Evolutionary conservation across 1,284 basidiomycete species (phyloP).

Genomic region (Trichosporon inkin): DNA sequence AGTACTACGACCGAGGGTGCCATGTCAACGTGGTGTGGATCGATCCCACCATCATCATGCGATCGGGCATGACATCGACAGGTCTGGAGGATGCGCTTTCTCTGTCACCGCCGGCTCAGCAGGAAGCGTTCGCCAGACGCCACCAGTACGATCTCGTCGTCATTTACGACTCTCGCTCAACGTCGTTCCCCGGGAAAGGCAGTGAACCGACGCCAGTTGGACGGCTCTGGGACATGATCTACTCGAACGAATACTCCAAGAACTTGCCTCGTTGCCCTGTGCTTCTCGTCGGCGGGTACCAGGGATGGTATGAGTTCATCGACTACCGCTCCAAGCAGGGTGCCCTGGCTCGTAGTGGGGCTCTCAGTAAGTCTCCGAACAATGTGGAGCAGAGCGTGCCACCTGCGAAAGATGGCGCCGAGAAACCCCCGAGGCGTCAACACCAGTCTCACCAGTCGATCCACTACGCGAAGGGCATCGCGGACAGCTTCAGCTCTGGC

Average conservation of each 20-base stretch:
- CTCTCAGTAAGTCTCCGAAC: no score
- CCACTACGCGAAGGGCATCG: conserved; percentile 41
- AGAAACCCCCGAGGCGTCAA: conserved; percentile 28
- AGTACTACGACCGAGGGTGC: conserved; percentile 51
- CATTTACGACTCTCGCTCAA: conserved; percentile 73
- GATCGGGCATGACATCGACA: conserved; percentile 62
- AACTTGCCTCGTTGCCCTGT: conserved; percentile 72
- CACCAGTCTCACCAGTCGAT: conserved; percentile 40
- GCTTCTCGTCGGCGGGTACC: conserved; percentile 77
- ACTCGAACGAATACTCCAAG: conserved; percentile 67
- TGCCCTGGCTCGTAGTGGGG: background rate
- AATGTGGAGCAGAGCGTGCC: no score
- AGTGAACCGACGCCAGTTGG: conserved; percentile 57
- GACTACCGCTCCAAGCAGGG: conserved; percentile 18
- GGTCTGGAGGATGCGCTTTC: conserved; percentile 70
- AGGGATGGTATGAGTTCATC: conserved; percentile 72
- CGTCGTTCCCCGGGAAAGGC: conserved; percentile 54
- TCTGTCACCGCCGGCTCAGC: conserved; percentile 67
- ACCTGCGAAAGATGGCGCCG: background rate
- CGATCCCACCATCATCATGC: conserved; percentile 70
- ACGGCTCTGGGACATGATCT: conserved; percentile 64
- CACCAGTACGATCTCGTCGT: conserved; percentile 87
- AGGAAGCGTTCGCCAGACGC: conserved; percentile 68
- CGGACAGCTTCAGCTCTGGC: conserved; percentile 38
- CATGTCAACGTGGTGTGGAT: conserved; percentile 64